A percentile compares a stretch with the other conserved stretches of the same genome.
Conservation (phyloP, 306 rosid species). For the Albizia julibrissin region DNA sequence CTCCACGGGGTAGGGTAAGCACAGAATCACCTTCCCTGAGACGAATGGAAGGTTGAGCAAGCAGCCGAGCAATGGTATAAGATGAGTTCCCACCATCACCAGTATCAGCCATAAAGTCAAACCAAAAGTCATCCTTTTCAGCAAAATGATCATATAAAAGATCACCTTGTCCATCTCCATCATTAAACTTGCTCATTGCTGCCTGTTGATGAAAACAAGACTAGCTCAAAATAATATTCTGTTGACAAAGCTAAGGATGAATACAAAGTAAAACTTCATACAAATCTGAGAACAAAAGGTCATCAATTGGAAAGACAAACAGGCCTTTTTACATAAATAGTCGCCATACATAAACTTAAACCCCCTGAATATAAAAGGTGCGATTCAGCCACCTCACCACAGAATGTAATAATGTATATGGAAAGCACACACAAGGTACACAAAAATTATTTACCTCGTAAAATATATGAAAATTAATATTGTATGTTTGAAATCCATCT, state of each 20-base stretch:
- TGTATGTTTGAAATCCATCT: neutral
- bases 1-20: slow-evolving; percentile 70
- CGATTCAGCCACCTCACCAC: neutral
- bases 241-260: slow-evolving; percentile 21
- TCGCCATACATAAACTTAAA: slow-evolving; percentile 21
- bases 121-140: slow-evolving; percentile 87
- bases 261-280: slow-evolving; percentile 22
- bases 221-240: slow-evolving; percentile 11
- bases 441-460: neutral
- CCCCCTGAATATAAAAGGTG: neutral
- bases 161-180: slow-evolving; percentile 65
- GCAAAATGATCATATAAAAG: slow-evolving; percentile 73
- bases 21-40: slow-evolving; percentile 55
- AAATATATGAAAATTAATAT: neutral
- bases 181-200: slow-evolving; percentile 82
- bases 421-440: neutral
- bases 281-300: slow-evolving; percentile 16
- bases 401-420: neutral
- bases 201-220: slow-evolving; percentile 65
- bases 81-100: slow-evolving; percentile 99
- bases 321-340: neutral
- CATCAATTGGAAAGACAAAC: slow-evolving; percentile 12
- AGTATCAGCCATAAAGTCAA: slow-evolving; percentile 99
- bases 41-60: slow-evolving; percentile 81
- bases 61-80: slow-evolving; percentile 84